A percentile compares a stretch with the other conserved stretches of the same genome.
These are phyloP conservation scores for Phytophthora fragariae DNA, from an alignment of 352 stramenopile genomes.

Conservation along the genomic window DNA sequence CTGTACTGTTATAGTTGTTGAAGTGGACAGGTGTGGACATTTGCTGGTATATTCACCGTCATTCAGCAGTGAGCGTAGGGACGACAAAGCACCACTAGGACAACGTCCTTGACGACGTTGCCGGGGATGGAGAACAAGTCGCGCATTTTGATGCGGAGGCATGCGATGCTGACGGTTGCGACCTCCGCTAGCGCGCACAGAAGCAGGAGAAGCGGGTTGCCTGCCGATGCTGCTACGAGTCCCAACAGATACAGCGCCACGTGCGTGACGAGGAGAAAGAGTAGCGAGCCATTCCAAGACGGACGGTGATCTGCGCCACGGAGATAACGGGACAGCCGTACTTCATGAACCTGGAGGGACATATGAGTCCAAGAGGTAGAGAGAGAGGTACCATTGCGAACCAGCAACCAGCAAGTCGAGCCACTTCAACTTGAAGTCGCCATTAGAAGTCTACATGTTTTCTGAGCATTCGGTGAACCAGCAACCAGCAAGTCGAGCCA, in stretches of 20 bases:
- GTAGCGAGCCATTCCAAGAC: conserved; percentile 40
- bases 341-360: too few species aligned
- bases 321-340: conserved; percentile 47
- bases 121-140: conserved; percentile 59
- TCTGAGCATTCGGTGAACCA: too few species aligned
- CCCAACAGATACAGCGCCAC: conserved; percentile 27
- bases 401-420: too few species aligned
- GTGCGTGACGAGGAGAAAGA: conserved; percentile 26
- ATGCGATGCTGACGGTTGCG: conserved; percentile 17
- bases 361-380: too few species aligned
- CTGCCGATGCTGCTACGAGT: conserved; percentile 18
- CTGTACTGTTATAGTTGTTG: too few species aligned
- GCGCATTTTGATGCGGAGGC: conserved; percentile 55
- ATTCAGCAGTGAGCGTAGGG: conserved; percentile 40
- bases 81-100: conserved; percentile 48
- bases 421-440: too few species aligned
- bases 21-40: too few species aligned
- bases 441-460: too few species aligned
- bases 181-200: conserved; percentile 20
- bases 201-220: conserved; percentile 6
- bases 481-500: too few species aligned
- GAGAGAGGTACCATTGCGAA: too few species aligned
- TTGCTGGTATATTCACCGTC: too few species aligned
- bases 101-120: conserved; percentile 39
- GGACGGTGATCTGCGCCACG: conserved; percentile 40